Evolutionary conservation across 768 basidiomycete species (phyloP).

Genomic region (Russula sp.): DNA sequence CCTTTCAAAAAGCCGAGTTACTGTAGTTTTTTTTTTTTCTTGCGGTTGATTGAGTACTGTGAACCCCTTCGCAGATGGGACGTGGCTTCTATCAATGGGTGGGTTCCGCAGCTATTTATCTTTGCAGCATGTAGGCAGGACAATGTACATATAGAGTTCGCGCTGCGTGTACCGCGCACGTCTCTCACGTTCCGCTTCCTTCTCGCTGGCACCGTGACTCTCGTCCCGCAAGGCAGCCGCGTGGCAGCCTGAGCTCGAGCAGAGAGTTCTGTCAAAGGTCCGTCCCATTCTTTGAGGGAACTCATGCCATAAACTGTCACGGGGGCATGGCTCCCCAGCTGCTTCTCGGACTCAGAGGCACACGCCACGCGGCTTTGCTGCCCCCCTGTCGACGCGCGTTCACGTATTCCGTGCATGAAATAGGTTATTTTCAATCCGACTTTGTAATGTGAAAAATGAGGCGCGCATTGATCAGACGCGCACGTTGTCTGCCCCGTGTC

Average conservation of each 20-base stretch:
- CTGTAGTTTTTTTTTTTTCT: neutral
- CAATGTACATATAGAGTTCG: neutral
- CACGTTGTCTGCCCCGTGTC: neutral
- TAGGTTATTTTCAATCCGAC: neutral
- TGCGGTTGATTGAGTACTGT: neutral
- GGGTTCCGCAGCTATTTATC: conserved; percentile 5
- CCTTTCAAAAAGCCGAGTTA: too few species aligned
- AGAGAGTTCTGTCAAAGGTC: neutral
- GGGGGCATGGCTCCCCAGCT: neutral
- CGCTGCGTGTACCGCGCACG: conserved; percentile 3
- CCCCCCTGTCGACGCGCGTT: neutral
- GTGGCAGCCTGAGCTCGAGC: neutral
- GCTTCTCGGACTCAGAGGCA: neutral
- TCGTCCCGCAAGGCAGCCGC: conserved; percentile 14
- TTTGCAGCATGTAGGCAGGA: neutral
- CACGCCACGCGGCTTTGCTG: conserved; percentile 3
- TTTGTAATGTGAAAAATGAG: neutral
- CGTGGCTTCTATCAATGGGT: neutral
- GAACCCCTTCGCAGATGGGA: neutral
- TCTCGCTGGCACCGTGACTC: neutral
- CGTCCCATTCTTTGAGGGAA: neutral
- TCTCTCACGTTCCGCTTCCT: neutral
- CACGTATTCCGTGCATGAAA: conserved; percentile 5
- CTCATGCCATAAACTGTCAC: neutral
- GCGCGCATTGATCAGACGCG: neutral